phyloP scores from a whole-genome alignment of 2,329 filamentous ascomycete species.

The Colletotrichum magnum region DNA sequence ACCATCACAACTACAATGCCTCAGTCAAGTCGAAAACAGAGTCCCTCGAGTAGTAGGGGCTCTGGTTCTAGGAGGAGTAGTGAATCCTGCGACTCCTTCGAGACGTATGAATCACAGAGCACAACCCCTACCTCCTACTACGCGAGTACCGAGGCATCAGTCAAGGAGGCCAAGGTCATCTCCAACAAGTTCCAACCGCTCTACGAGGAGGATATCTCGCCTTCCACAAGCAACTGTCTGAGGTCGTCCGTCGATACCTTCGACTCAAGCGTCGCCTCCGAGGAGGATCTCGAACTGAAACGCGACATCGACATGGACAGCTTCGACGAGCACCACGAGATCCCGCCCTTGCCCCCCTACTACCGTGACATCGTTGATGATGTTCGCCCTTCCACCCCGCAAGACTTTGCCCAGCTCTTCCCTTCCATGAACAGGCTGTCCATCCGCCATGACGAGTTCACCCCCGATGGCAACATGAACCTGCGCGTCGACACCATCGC shows the following conservation, averaged over 20 bases:
- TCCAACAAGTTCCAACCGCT: slow-evolving; percentile 42
- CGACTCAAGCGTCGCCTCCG: slow-evolving; percentile 78
- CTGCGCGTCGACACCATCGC: slow-evolving; percentile 87
- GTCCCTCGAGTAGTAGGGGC: slow-evolving; percentile 55
- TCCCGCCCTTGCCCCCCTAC: slow-evolving; percentile 71
- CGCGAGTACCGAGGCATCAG: slow-evolving; percentile 56
- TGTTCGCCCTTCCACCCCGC: slow-evolving; percentile 82
- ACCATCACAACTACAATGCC: slow-evolving; percentile 44
- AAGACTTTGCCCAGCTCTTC: slow-evolving; percentile 88
- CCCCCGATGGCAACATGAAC: slow-evolving; percentile 96
- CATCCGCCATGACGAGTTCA: slow-evolving; percentile 92
- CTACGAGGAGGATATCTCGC: slow-evolving; percentile 53
- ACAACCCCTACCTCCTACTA: slow-evolving; percentile 63
- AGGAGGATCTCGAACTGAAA: slow-evolving; percentile 62
- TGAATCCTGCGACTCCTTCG: slow-evolving; percentile 57
- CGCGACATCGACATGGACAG: slow-evolving; percentile 53
- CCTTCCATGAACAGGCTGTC: slow-evolving; percentile 85
- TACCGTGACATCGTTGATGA: slow-evolving; percentile 74
- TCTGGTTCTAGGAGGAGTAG: slow-evolving; percentile 55
- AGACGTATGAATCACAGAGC: slow-evolving; percentile 62
- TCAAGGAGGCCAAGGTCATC: slow-evolving; percentile 46
- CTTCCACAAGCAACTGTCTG: slow-evolving; percentile 59
- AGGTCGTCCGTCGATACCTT: slow-evolving; percentile 83
- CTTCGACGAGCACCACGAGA: slow-evolving; percentile 50
- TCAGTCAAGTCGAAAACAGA: slow-evolving; percentile 53